Base-by-base conservation (phyloP, 345 rosid genomes). In the Salix udensis region DNA sequence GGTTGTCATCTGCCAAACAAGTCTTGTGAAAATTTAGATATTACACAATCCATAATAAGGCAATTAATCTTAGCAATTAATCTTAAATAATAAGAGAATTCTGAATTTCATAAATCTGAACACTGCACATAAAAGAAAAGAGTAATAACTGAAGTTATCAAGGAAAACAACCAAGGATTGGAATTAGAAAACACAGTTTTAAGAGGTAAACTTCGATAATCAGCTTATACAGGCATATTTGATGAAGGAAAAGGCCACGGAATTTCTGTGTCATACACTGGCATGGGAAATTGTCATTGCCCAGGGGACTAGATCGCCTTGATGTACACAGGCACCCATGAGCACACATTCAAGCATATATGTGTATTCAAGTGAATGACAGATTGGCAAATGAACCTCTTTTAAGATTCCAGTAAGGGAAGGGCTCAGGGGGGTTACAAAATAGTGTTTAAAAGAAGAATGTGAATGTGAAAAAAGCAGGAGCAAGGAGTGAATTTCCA, bases 1-100 rank as follows among this genome's bases (percentile, higher is more conserved):
- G 70, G 98, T 83, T 55, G 98, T 89, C 99, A 96, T 96, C 99
- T 96, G 92, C 84, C 84, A 81, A 81, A 68, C 34, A 81, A 79
- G 53, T 44, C 65, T 71, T 39, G 61, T 86, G 46, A 84, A 76
- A 70, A 72, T 64, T 42, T 55, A 77, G 55, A 37, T 46, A 69
- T 67, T 65, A 44, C 23, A 31, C 31, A 24, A 15, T 70, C 21
- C 28, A 74, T 1, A 50, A 74, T 1, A 50, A 46, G 7, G 19
- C 60, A 80, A 18, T 19, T 14, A 58, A 75, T 16, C 75, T 31
- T 68, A 78, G 19, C 60, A 80, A 18, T 13, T 14, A 58, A 75
- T 16, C 75, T 31, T 69, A 78, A 30, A 13, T 18, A 70, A 67
- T 26, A 70, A 30, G 66, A 48, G 3, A 39, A 71, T 55, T 28